phyloP scores from a whole-genome alignment of 1,284 basidiomycete species.

The Ustilago hordei region DNA sequence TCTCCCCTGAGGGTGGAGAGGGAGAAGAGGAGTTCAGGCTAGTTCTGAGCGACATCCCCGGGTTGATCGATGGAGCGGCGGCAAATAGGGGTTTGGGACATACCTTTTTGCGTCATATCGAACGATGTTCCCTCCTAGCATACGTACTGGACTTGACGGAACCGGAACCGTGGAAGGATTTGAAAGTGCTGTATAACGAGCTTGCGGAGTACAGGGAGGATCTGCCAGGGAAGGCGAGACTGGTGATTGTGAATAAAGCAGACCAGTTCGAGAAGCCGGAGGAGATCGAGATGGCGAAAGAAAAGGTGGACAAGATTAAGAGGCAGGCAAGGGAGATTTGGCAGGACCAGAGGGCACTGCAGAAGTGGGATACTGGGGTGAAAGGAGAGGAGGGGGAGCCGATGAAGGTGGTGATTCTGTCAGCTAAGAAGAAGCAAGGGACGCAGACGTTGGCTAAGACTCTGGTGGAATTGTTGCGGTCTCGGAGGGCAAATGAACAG shows the following conservation, averaged over 20 bases:
- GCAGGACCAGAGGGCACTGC: constrained; percentile 19
- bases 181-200: constrained; percentile 80
- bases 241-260: constrained; percentile 92
- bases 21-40: constrained; percentile 81
- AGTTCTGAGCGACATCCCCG: constrained; percentile 97
- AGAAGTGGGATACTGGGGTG: background rate
- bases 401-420: constrained; percentile 39
- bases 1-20: background rate
- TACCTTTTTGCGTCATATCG: constrained; percentile 91
- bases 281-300: constrained; percentile 32
- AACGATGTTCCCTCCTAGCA: constrained; percentile 87
- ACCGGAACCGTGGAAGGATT: constrained; percentile 75
- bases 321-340: constrained; percentile 17
- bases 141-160: constrained; percentile 91
- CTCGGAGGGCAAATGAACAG: constrained; percentile 14
- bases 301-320: constrained; percentile 29
- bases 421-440: constrained; percentile 50
- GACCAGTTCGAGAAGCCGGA: constrained; percentile 71
- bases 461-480: constrained; percentile 34
- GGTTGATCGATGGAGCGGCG: constrained; percentile 85
- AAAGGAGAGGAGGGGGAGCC: background rate
- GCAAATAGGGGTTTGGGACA: constrained; percentile 93
- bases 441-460: constrained; percentile 39
- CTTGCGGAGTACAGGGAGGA: constrained; percentile 84
- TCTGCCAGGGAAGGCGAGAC: constrained; percentile 75